Conservation (phyloP, 371 early-diverging fungal species). For the Saksenaea vasiformis region DNA sequence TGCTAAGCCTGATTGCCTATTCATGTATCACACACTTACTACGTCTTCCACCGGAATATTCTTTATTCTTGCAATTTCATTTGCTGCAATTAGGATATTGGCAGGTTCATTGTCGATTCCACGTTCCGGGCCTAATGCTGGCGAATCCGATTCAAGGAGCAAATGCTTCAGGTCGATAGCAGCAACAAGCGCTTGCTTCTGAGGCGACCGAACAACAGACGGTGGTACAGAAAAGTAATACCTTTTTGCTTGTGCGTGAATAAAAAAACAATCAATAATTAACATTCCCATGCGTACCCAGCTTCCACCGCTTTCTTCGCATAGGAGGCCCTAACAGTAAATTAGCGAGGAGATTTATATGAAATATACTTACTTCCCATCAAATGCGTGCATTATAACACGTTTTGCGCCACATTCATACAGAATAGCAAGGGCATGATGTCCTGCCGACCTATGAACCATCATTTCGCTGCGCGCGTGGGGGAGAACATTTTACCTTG, state of each 20-base stretch:
- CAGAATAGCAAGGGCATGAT: constrained; percentile 63
- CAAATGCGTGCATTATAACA: constrained; percentile 71
- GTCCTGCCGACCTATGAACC: constrained; percentile 56
- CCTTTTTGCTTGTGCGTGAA: neutral
- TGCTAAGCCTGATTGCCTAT: neutral
- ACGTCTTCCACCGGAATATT: constrained; percentile 55
- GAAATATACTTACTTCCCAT: constrained; percentile 50
- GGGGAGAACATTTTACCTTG: constrained; percentile 30
- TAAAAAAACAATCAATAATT: neutral
- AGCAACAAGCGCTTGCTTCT: constrained; percentile 51
- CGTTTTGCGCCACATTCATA: constrained; percentile 50
- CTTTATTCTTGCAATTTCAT: constrained; percentile 61
- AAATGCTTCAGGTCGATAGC: constrained; percentile 55
- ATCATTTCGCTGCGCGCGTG: neutral
- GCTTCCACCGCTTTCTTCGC: constrained; percentile 48
- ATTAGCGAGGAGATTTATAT: neutral
- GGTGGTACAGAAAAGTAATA: constrained; percentile 66
- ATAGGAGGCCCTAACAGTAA: constrained; percentile 33
- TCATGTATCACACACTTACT: constrained; percentile 15
- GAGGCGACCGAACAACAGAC: constrained; percentile 49
- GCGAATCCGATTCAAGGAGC: constrained; percentile 73
- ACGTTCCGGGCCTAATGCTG: constrained; percentile 64
- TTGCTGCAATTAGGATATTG: constrained; percentile 50
- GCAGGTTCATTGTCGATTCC: constrained; percentile 60
- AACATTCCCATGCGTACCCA: constrained; percentile 17